These are phyloP conservation scores for Solanum lycopersicoides DNA, from an alignment of 257 asterid genomes.

Conservation along the genomic window DNA sequence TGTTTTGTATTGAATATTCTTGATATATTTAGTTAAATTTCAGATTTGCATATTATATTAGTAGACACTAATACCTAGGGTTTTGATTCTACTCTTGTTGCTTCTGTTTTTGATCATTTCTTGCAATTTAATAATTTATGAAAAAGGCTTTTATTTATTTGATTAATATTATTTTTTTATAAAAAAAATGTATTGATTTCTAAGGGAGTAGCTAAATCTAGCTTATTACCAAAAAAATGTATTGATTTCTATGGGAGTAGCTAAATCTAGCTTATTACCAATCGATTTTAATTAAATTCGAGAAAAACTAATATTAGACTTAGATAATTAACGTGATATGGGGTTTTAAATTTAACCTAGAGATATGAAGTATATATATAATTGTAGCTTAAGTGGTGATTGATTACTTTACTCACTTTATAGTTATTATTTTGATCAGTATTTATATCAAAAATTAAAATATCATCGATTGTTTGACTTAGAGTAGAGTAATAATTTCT, in stretches of 20 bases:
- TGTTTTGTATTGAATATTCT: no score
- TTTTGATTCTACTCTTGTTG: neutral
- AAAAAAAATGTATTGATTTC: no score
- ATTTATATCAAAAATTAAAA: no score
- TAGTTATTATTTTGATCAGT: no score
- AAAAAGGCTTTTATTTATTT: neutral
- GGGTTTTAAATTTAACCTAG: neutral
- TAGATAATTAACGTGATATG: neutral
- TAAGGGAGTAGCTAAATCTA: no score
- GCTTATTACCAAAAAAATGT: neutral
- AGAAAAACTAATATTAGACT: neutral
- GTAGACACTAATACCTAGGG: neutral
- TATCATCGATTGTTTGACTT: no score
- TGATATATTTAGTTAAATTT: no score
- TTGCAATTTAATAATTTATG: neutral
- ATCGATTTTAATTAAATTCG: neutral
- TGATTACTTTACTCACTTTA: no score
- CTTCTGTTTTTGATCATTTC: neutral
- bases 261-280: neutral
- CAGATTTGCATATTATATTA: no score
- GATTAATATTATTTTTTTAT: no score
- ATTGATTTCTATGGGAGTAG: neutral
- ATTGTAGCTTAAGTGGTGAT: neutral
- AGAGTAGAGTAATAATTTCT: no score
- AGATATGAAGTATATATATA: neutral